Base-by-base conservation (phyloP, 1,284 basidiomycete genomes). In the Cryptococcus sp. region DNA sequence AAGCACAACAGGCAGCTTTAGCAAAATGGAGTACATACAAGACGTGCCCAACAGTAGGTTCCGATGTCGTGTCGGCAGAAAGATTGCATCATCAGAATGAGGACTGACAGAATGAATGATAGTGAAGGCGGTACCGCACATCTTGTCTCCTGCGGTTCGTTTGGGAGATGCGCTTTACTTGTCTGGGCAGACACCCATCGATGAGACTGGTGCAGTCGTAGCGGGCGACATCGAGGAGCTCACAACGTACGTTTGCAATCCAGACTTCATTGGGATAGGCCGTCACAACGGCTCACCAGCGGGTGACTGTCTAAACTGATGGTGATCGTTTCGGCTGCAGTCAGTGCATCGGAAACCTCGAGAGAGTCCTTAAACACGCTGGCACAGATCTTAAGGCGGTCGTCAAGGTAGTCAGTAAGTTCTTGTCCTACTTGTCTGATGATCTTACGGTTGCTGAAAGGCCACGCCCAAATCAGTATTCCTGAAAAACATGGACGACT, bases 151-250 rank as follows among this genome's bases (percentile, higher is more conserved):
- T 23, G 57, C 57, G 11, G 57, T 59, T 19, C 34, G 57, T 20
- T 44, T 59, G 17, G 57, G 57, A 11, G 57, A 59, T 44, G 55
- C 57, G 17, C 57, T 59, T 11, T 59, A 59, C 52, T 41, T 54
- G 15, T 59, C 57, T 16, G 57, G 57, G 16, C 57, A 59, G 43
- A 59, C 57, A 8, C 57, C 57, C 3, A 59, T 59, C 29, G 57
- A 59, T 22, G 57, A 29, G 25, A 54, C 47, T 7, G 57, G 57
- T 25, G 50, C 50, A 25, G 52, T 59, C 26, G 52, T 59, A 8
- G 52, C 54, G 16, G 52, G 58, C 19, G 58, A 59, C 44, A 59
- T 59, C 20, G 58, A 59, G 44, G 58, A 59, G 54, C 54, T 59
- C 16, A 59, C 58, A 15, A 39, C 39, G 58, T 59, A 39, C 50